Evolutionary conservation across 352 stramenopile species (phyloP).

Genomic region (Halophytophthora polymorphica): DNA sequence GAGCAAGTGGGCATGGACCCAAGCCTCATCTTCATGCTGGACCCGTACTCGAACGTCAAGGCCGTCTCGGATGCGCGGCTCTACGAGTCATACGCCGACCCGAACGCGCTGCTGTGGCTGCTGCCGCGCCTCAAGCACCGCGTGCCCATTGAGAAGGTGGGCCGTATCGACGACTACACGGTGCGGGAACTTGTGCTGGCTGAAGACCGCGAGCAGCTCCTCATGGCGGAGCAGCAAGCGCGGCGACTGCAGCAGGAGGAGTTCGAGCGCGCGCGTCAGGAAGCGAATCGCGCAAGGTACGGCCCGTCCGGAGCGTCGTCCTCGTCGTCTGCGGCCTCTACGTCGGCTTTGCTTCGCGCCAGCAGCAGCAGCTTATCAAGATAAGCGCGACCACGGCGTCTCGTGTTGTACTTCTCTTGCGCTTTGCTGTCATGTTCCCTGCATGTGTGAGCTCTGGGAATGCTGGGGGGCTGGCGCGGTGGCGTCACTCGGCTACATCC

Average conservation of each 20-base stretch:
- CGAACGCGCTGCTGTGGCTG: slow-evolving; percentile 76
- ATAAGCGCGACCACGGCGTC: slow-evolving; percentile 11
- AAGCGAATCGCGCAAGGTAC: slow-evolving; percentile 23
- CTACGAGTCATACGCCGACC: slow-evolving; percentile 83
- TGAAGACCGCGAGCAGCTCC: slow-evolving; percentile 73
- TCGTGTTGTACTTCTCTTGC: background rate
- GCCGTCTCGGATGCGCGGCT: slow-evolving; percentile 52
- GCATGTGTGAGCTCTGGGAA: too few species aligned
- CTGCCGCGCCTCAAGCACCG: slow-evolving; percentile 80
- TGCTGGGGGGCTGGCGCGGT: too few species aligned
- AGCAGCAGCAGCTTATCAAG: slow-evolving; percentile 26
- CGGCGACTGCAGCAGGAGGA: slow-evolving; percentile 67
- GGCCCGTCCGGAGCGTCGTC: slow-evolving; percentile 11
- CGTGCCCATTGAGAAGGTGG: slow-evolving; percentile 75
- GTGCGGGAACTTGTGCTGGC: slow-evolving; percentile 71
- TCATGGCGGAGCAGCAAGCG: slow-evolving; percentile 60
- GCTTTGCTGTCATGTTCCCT: background rate
- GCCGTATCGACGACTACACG: slow-evolving; percentile 79
- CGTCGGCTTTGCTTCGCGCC: slow-evolving; percentile 7
- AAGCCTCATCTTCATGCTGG: slow-evolving; percentile 77
- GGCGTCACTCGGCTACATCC: too few species aligned
- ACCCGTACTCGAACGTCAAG: slow-evolving; percentile 76
- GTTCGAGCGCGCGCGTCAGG: slow-evolving; percentile 40
- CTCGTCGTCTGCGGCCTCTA: too few species aligned
- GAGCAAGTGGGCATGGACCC: slow-evolving; percentile 69